Evolutionary conservation across 805 yeast species (phyloP).

Genomic region (Blastobotrys chiropterorum): DNA sequence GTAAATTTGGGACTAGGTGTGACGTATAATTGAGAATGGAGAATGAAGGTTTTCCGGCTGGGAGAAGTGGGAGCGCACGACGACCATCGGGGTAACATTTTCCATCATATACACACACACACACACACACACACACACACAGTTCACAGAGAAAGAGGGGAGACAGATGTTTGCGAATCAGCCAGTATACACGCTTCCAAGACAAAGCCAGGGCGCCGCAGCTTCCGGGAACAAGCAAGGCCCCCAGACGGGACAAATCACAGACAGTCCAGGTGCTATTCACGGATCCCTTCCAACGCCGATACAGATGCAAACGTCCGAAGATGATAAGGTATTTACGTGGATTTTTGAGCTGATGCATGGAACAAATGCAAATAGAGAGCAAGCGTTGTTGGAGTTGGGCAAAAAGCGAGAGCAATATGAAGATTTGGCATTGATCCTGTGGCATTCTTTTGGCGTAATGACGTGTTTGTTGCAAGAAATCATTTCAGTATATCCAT

Average conservation of each 20-base stretch:
- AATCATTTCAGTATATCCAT: conserved; percentile 83
- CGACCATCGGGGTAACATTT: no score
- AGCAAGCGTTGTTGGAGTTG: conserved; percentile 83
- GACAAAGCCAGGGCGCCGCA: conserved; percentile 1
- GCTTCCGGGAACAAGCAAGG: conserved; percentile 3
- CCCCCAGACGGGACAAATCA: conserved; percentile 7
- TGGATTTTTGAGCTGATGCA: conserved; percentile 88
- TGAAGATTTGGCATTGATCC: conserved; percentile 84
- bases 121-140: no score
- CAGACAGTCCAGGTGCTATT: conserved; percentile 3
- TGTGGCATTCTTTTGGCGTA: conserved; percentile 96
- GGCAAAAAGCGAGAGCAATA: conserved; percentile 94
- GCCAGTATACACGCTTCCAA: conserved; percentile 5
- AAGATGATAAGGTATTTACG: conserved; percentile 76
- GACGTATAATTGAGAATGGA: no score
- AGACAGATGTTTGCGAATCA: conserved; percentile 1
- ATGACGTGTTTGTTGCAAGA: conserved; percentile 89
- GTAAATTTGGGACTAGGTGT: no score
- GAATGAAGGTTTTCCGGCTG: no score
- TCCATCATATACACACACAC: no score
- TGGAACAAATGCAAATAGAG: conserved; percentile 69
- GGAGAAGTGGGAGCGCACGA: no score
- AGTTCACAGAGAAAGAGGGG: no score
- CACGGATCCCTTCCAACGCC: background rate
- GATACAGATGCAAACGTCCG: conserved; percentile 25